These are phyloP conservation scores for Mucor irregularis DNA, from an alignment of 371 early-diverging fungal genomes.

Conservation along the genomic window DNA sequence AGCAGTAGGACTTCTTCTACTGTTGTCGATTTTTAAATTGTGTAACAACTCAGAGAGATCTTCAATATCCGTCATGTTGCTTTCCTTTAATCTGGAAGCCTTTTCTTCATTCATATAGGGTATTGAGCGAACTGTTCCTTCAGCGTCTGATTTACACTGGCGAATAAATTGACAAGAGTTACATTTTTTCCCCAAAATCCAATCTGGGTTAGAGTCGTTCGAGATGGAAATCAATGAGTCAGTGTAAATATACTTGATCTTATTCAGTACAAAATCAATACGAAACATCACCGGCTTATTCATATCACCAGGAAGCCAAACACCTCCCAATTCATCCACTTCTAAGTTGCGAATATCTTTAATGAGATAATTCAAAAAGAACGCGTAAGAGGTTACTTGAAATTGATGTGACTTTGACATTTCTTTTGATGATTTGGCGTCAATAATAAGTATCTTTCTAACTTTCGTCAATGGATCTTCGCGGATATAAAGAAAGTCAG, in stretches of 20 bases:
- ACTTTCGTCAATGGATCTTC: constrained; percentile 30
- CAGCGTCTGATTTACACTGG: constrained; percentile 40
- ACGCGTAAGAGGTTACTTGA: constrained; percentile 56
- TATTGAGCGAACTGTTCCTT: constrained; percentile 32
- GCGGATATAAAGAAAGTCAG: constrained; percentile 50
- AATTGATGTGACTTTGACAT: constrained; percentile 52
- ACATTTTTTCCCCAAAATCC: constrained; percentile 49
- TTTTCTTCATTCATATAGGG: constrained; percentile 34
- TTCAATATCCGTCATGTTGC: constrained; percentile 39
- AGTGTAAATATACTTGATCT: constrained; percentile 43
- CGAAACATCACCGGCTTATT: constrained; percentile 41
- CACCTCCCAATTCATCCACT: constrained; percentile 44
- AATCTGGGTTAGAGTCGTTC: constrained; percentile 26
- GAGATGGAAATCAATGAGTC: constrained; percentile 35
- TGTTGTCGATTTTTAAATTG: constrained; percentile 2
- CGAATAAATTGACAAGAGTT: constrained; percentile 40
- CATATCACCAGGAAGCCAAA: constrained; percentile 40
- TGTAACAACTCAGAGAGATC: constrained; percentile 30
- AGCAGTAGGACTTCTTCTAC: too few species aligned
- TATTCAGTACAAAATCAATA: constrained; percentile 42
- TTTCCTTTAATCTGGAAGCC: constrained; percentile 19
- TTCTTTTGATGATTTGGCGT: constrained; percentile 51
- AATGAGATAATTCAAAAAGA: constrained; percentile 42
- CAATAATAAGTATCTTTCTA: constrained; percentile 45
- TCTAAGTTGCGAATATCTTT: constrained; percentile 42